Conservation (phyloP, 1,139 yeast genomes). For the Scheffersomyces titani region DNA sequence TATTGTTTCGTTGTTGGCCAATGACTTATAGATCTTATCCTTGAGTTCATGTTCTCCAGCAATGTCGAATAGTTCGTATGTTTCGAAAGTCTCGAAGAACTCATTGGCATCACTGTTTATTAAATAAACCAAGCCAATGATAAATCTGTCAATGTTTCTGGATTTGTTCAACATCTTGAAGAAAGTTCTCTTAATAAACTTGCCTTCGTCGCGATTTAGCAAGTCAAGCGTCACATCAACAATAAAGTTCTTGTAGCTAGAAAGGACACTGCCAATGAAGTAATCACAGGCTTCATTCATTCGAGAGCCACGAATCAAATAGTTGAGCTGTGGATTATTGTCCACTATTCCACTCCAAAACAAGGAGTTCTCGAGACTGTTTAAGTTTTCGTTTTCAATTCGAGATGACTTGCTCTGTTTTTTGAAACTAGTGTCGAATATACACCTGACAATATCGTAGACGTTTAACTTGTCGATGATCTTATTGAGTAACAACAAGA, state of each 20-base stretch:
- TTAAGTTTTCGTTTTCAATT: constrained; percentile 12
- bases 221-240: constrained; percentile 35
- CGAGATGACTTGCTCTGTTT: constrained; percentile 4
- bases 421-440: constrained; percentile 30
- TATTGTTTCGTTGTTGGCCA: constrained; percentile 17
- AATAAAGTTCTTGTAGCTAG: constrained; percentile 18
- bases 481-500: constrained; percentile 27
- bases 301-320: constrained; percentile 19
- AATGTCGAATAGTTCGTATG: constrained; percentile 14
- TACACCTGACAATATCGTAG: constrained; percentile 23
- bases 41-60: constrained; percentile 14
- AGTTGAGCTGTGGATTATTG: constrained; percentile 19
- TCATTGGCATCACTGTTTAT: constrained; percentile 27
- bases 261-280: constrained; percentile 18
- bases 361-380: constrained; percentile 23
- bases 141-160: constrained; percentile 24
- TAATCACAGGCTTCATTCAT: constrained; percentile 31
- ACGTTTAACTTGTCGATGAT: constrained; percentile 24
- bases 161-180: constrained; percentile 19
- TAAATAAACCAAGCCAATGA: constrained; percentile 37
- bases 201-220: constrained; percentile 30
- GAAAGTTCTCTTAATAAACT: constrained; percentile 21
- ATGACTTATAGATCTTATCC: constrained; percentile 18
- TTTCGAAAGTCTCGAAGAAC: constrained; percentile 25
- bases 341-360: constrained; percentile 29